Conservation (phyloP, 129 eudicot species). For the Oenanthe sinensis region DNA sequence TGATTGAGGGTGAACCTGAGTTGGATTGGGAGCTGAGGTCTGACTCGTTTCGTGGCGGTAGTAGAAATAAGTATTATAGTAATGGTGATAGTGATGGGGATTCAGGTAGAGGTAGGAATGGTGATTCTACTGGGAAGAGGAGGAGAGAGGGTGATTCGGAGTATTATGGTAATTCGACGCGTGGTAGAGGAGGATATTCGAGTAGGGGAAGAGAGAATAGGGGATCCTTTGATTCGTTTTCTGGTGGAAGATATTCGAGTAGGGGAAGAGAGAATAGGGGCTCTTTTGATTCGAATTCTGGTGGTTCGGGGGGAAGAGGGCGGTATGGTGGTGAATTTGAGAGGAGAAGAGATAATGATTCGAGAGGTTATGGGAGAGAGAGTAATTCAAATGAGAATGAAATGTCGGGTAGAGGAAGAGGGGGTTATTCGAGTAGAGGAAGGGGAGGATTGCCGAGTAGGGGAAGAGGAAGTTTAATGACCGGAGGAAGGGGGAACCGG, state of each 20-base stretch:
- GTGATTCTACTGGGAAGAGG: constrained; percentile 27
- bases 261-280: constrained; percentile 19
- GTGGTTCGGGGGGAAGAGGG: constrained; percentile 22
- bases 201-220: constrained; percentile 21
- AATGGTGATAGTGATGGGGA: constrained; percentile 32
- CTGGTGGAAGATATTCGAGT: constrained; percentile 1
- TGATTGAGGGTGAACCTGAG: constrained; percentile 74
- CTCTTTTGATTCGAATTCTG: constrained; percentile 5
- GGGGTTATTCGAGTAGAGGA: constrained; percentile 10
- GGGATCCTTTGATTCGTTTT: constrained; percentile 4
- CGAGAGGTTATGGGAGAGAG: constrained; percentile 11
- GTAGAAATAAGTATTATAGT: constrained; percentile 18
- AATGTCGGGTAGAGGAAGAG: constrained; percentile 11
- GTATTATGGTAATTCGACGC: constrained; percentile 1
- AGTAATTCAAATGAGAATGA: constrained; percentile 14
- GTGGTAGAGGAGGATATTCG: background rate
- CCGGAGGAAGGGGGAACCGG: background rate
- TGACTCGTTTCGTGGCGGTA: constrained; percentile 29
- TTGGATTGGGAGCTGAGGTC: constrained; percentile 72
- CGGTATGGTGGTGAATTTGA: constrained; percentile 9
- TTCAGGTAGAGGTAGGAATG: constrained; percentile 21
- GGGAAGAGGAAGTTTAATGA: constrained; percentile 11
- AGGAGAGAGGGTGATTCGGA: constrained; percentile 34
- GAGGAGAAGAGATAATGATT: constrained; percentile 14
- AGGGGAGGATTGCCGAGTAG: constrained; percentile 7